phyloP scores from a whole-genome alignment of 2,329 filamentous ascomycete species.

The Cladosporium sphaerospermum region DNA sequence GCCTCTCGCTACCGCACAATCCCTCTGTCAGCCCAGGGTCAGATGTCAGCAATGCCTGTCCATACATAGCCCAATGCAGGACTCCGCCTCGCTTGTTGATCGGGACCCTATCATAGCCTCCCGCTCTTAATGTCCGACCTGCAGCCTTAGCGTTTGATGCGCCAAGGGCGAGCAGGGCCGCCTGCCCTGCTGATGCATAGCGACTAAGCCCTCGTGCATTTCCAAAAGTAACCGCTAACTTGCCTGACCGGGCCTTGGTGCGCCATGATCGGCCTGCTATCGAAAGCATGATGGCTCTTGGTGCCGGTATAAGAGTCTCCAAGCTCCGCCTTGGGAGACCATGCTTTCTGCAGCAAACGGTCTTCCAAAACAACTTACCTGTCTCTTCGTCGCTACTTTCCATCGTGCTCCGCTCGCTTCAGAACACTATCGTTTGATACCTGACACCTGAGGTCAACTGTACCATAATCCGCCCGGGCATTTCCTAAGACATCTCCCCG shows the following conservation, averaged over 20 bases:
- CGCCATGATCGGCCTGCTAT: neutral
- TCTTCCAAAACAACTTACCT: neutral
- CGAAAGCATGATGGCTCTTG: neutral
- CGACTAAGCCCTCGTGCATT: conserved; percentile 1
- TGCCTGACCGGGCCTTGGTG: neutral
- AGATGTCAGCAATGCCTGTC: neutral
- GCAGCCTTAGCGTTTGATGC: neutral
- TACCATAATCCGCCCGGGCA: neutral
- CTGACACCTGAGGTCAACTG: too few species aligned
- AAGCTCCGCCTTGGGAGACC: neutral
- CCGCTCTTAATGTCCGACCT: conserved; percentile 1
- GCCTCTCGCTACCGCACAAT: too few species aligned
- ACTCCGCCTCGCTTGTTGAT: neutral
- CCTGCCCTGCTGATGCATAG: neutral
- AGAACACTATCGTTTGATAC: neutral
- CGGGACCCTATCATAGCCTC: neutral
- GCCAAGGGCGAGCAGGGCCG: conserved; percentile 1
- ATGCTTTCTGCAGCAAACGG: neutral
- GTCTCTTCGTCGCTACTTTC: neutral
- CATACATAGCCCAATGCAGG: neutral
- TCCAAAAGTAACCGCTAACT: conserved; percentile 7
- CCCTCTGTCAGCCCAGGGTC: neutral
- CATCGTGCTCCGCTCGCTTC: neutral
- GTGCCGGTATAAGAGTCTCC: conserved; percentile 9
- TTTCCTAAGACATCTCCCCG: neutral